phyloP scores from a whole-genome alignment of 345 rosid species.

The Euphorbia tirucalli region DNA sequence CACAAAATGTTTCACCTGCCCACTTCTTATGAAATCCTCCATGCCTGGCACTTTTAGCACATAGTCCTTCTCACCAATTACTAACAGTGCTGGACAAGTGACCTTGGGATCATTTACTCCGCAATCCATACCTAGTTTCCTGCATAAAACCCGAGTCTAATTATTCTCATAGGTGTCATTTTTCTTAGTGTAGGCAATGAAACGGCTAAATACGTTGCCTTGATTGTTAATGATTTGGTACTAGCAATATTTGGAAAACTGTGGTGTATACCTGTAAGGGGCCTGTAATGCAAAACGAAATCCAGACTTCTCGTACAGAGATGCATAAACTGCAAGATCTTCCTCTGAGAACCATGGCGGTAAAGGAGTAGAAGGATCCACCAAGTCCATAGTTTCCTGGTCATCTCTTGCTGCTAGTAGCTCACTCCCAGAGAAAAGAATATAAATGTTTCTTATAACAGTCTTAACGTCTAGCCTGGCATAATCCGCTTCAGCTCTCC shows the following conservation, averaged over 20 bases:
- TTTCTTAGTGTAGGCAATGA: no score
- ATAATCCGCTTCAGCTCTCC: slow-evolving; percentile 52
- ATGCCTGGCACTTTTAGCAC: slow-evolving; percentile 17
- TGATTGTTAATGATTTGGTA: no score
- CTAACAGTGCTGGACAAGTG: slow-evolving; percentile 20
- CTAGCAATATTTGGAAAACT: no score
- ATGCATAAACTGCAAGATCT: slow-evolving; percentile 43
- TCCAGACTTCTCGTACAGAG: slow-evolving; percentile 44
- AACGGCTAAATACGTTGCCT: no score
- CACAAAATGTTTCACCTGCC: slow-evolving; percentile 19
- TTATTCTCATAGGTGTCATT: no score
- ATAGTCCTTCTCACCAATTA: slow-evolving; percentile 27
- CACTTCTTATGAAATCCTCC: slow-evolving; percentile 24
- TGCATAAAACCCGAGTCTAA: no score
- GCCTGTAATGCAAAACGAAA: slow-evolving; percentile 40
- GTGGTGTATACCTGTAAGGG: slow-evolving; percentile 38
- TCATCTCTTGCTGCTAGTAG: slow-evolving; percentile 34
- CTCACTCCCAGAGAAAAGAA: slow-evolving; percentile 40
- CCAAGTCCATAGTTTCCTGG: slow-evolving; percentile 55
- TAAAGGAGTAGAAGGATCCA: slow-evolving; percentile 41
- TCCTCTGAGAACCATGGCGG: slow-evolving; percentile 49
- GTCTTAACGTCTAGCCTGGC: slow-evolving; percentile 46
- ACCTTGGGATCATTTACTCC: slow-evolving; percentile 24
- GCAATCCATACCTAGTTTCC: neutral
- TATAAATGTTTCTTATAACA: slow-evolving; percentile 44